Evolutionary conservation across 1,284 basidiomycete species (phyloP).

Genomic region (Boletus smithii): DNA sequence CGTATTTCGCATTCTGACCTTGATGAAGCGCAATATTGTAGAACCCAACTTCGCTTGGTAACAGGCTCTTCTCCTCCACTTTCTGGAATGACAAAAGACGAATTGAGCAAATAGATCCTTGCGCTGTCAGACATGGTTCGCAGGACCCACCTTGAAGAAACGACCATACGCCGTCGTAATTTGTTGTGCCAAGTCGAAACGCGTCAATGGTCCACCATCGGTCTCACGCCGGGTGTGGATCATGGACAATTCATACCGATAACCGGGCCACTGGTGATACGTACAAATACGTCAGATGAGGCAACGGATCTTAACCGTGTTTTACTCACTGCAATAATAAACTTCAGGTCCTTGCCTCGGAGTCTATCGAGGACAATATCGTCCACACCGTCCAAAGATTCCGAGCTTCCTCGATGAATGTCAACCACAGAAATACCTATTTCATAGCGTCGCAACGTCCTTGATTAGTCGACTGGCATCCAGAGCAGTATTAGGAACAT

Average conservation of each 20-base stretch:
- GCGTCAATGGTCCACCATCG: neutral
- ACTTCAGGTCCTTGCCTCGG: neutral
- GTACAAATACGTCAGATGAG: neutral
- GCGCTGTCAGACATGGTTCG: too few species aligned
- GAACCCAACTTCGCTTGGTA: neutral
- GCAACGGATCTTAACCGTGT: neutral
- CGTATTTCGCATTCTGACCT: neutral
- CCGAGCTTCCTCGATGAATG: neutral
- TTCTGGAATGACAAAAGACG: conserved; percentile 3
- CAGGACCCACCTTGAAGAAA: conserved; percentile 11
- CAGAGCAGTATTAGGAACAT: too few species aligned
- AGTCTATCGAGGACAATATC: neutral
- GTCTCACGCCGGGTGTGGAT: neutral
- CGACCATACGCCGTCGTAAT: conserved; percentile 1
- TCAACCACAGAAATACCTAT: neutral
- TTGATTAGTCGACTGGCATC: too few species aligned
- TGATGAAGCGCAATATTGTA: conserved; percentile 20
- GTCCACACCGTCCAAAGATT: neutral
- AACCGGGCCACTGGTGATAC: conserved; percentile 20
- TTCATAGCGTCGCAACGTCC: too few species aligned
- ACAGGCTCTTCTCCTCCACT: neutral
- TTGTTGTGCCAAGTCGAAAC: conserved; percentile 7
- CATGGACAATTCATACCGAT: neutral
- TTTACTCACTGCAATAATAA: conserved; percentile 13
- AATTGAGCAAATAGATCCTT: too few species aligned